These are phyloP conservation scores for Alternaria viburni DNA, from an alignment of 2,329 filamentous ascomycete species.

Conservation along the genomic window DNA sequence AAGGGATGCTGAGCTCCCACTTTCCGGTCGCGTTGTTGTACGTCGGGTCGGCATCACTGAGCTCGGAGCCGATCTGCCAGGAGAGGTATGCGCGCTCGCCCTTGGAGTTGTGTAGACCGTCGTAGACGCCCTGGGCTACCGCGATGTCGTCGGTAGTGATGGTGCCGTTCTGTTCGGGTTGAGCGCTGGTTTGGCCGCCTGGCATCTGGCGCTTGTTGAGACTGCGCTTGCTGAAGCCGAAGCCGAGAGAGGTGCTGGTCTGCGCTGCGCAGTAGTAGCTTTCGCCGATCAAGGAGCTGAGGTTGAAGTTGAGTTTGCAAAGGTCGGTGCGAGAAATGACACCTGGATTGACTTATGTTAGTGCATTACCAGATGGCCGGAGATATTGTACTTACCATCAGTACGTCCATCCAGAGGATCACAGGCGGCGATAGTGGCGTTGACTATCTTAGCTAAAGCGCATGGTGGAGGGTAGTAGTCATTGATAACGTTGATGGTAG, in stretches of 20 bases:
- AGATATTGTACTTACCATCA: conserved; percentile 49
- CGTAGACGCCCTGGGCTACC: conserved; percentile 30
- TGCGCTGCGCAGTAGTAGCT: conserved; percentile 52
- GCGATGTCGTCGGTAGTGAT: conserved; percentile 39
- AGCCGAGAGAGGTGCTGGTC: conserved; percentile 22
- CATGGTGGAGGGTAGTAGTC: conserved; percentile 54
- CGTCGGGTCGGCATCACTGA: conserved; percentile 44
- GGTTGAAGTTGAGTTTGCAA: conserved; percentile 56
- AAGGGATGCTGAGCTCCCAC: conserved; percentile 44
- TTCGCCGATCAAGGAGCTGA: conserved; percentile 55
- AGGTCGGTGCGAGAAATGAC: conserved; percentile 59
- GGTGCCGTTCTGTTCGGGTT: conserved; percentile 42
- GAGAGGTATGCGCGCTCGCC: conserved; percentile 53
- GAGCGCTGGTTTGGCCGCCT: conserved; percentile 11
- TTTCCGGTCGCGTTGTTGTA: conserved; percentile 43
- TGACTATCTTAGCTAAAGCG: conserved; percentile 60
- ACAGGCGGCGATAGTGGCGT: conserved; percentile 61
- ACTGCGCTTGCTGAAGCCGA: conserved; percentile 21
- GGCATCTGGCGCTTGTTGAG: conserved; percentile 9
- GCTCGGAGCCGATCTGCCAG: conserved; percentile 41
- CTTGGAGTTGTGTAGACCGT: conserved; percentile 51
- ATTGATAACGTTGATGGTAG: conserved; percentile 49
- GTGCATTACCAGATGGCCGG: not conserved
- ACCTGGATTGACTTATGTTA: not conserved
- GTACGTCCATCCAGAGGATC: conserved; percentile 62